A percentile compares a stretch with the other conserved stretches of the same genome.
phyloP scores from a whole-genome alignment of 2,329 filamentous ascomycete genomes.

The Pseudocercospora fijiensis region DNA sequence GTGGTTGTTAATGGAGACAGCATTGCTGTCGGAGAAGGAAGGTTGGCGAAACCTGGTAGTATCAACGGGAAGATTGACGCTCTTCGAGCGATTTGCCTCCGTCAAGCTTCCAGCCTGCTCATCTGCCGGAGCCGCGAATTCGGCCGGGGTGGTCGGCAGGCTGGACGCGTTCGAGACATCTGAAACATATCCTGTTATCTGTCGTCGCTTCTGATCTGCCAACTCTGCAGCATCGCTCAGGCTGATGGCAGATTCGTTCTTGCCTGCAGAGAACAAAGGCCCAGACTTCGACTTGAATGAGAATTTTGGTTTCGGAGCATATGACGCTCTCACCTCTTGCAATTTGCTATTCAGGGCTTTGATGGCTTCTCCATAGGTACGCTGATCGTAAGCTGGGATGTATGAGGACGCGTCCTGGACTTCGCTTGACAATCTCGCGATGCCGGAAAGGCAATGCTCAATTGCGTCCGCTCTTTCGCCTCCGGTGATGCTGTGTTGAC shows the following conservation, averaged over 20 bases:
- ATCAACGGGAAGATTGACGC: slow-evolving; percentile 48
- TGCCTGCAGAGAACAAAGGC: slow-evolving; percentile 33
- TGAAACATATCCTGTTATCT: slow-evolving; percentile 46
- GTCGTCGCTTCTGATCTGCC: slow-evolving; percentile 47
- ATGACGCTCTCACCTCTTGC: slow-evolving; percentile 64
- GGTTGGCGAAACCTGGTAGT: slow-evolving; percentile 42
- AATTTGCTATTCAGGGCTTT: slow-evolving; percentile 79
- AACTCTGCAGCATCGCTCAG: slow-evolving; percentile 57
- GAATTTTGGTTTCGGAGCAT: slow-evolving; percentile 77
- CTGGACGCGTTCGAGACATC: slow-evolving; percentile 42
- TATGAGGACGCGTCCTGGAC: slow-evolving; percentile 80
- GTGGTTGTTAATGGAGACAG: slow-evolving; percentile 64
- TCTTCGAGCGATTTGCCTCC: slow-evolving; percentile 46
- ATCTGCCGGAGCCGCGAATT: slow-evolving; percentile 27
- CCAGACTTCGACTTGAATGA: slow-evolving; percentile 62
- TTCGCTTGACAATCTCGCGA: slow-evolving; percentile 76
- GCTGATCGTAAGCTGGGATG: slow-evolving; percentile 85
- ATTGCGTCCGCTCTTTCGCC: slow-evolving; percentile 78
- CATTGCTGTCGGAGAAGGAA: slow-evolving; percentile 59
- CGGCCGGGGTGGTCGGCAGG: slow-evolving; percentile 41
- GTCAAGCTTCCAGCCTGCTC: slow-evolving; percentile 21
- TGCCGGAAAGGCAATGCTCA: slow-evolving; percentile 75
- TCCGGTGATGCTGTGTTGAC: slow-evolving; percentile 60
- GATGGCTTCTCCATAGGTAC: slow-evolving; percentile 79
- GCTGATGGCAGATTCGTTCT: slow-evolving; percentile 50